Percentiles rank a stretch among this genome's conserved stretches.
phyloP scores from a whole-genome alignment of 768 basidiomycete species.

The Cystobasidium ongulense region DNA sequence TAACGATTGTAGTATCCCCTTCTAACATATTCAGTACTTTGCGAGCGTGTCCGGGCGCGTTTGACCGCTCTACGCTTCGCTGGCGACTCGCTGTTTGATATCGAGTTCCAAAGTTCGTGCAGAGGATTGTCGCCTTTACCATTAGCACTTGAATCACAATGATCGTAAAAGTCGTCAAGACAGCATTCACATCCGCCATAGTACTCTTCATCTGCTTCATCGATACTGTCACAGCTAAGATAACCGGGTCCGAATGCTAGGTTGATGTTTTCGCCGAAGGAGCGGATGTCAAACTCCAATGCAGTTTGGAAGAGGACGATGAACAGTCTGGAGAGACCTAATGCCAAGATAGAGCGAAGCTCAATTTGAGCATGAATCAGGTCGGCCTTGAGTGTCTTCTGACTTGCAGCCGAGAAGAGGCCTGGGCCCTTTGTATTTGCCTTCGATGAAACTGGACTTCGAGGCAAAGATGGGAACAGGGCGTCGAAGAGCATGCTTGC shows the following conservation, averaged over 20 bases:
- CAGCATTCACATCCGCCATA: constrained; percentile 31
- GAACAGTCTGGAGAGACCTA: constrained; percentile 26
- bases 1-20: background rate
- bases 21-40: background rate
- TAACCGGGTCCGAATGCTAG: constrained; percentile 22
- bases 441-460: background rate
- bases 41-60: constrained; percentile 3
- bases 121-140: constrained; percentile 16
- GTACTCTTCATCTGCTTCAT: constrained; percentile 19
- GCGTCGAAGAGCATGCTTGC: constrained; percentile 29
- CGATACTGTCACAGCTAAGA: background rate
- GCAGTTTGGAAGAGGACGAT: constrained; percentile 30
- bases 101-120: constrained; percentile 16
- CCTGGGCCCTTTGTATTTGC: background rate
- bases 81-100: background rate
- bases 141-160: background rate
- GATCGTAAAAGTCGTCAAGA: constrained; percentile 17
- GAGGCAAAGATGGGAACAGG: constrained; percentile 9
- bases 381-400: constrained; percentile 6
- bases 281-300: constrained; percentile 21
- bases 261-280: constrained; percentile 27
- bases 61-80: constrained; percentile 15
- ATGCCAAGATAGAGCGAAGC: constrained; percentile 15
- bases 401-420: background rate
- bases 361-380: constrained; percentile 21